Base-by-base conservation (phyloP, 1,284 basidiomycete species). In the Rhodotorula glutinis region DNA sequence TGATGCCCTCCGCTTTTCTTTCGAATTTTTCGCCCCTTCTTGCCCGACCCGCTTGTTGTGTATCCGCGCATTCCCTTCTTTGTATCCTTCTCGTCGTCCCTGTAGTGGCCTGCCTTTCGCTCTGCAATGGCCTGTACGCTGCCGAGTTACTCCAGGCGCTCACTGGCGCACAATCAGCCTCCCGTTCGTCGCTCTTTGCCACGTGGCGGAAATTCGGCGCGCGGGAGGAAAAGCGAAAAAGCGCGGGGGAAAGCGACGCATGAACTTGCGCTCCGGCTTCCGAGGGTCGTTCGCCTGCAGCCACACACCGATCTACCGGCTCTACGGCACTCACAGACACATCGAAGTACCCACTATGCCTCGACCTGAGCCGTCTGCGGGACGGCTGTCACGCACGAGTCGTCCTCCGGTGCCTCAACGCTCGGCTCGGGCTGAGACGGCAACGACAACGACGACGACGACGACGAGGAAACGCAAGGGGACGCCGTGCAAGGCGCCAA, bases 1-100 rank as follows among this genome's bases (percentile, higher is more conserved):
- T 90, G 55, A 65, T 44, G 16, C 29, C n/a, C 17, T 9, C 21
- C 29, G 19, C 30, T 27, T 3, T 38, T 9, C 9, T 40, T n/a
- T 7, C n/a, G 8, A 16, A 5, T 38, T 7, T 43, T 17, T n/a
- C 19, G 3, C 19, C 13, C 9, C 23, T 13, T 30, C 38, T 58
- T n/a, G n/a, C n/a, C n/a, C n/a, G n/a, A n/a, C 29, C 13, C 21
- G 19, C 46, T 21, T 13, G 17, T 30, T 49, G 11, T 49, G 27
- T 19, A n/a, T 23, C 44, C 11, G 29, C 23, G 29, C 14, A 1
- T 46, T 5, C 10, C 21, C 4, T 13, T 19, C 16, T 11, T 38
- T 33, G 44, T n/a, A 46, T 41, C 53, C 9, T 46, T 44, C 19
- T 29, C 43, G 25, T 16, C 5, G 21, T 44, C 29, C 41, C 10